Evolutionary conservation across 331 rosid species (phyloP).

Genomic region (Saraca asoca): DNA sequence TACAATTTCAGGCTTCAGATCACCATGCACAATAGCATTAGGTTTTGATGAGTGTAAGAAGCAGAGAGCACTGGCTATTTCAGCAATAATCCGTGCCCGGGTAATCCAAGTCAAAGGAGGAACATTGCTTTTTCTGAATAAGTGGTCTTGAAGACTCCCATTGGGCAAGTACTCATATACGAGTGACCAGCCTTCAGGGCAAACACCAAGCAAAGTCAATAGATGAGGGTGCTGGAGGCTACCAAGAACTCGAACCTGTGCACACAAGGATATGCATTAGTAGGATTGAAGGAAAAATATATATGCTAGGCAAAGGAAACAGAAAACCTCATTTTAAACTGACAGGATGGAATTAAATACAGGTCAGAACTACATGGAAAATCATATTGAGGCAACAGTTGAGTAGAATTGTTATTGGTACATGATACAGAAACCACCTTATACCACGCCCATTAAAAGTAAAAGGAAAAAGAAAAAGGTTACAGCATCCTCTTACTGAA

Average conservation of each 20-base stretch:
- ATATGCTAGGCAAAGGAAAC: neutral
- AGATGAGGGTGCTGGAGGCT: slow-evolving; percentile 84
- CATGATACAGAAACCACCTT: no score
- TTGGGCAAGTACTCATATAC: slow-evolving; percentile 78
- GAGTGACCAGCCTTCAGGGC: slow-evolving; percentile 82
- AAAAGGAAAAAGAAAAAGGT: no score
- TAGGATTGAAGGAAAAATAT: slow-evolving; percentile 20
- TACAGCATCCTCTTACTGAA: no score
- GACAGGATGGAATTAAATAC: neutral
- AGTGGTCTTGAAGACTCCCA: slow-evolving; percentile 76
- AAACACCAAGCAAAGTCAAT: slow-evolving; percentile 79
- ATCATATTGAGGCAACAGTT: neutral
- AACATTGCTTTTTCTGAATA: slow-evolving; percentile 56
- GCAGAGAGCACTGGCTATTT: slow-evolving; percentile 82
- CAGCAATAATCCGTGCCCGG: slow-evolving; percentile 67
- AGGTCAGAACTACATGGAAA: slow-evolving; percentile 12
- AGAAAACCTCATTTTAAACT: neutral
- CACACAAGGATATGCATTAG: slow-evolving; percentile 33
- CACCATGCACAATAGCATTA: slow-evolving; percentile 76
- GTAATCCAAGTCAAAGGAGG: slow-evolving; percentile 66
- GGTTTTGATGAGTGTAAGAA: slow-evolving; percentile 86
- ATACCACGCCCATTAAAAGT: no score
- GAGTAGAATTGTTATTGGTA: no score
- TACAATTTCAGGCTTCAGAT: slow-evolving; percentile 69
- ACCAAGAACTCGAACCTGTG: slow-evolving; percentile 80